Percentiles rank a stretch among this genome's conserved stretches.
These are phyloP conservation scores for Pseudomassariella vexata DNA, from an alignment of 2,329 filamentous ascomycete genomes.

Conservation along the genomic window DNA sequence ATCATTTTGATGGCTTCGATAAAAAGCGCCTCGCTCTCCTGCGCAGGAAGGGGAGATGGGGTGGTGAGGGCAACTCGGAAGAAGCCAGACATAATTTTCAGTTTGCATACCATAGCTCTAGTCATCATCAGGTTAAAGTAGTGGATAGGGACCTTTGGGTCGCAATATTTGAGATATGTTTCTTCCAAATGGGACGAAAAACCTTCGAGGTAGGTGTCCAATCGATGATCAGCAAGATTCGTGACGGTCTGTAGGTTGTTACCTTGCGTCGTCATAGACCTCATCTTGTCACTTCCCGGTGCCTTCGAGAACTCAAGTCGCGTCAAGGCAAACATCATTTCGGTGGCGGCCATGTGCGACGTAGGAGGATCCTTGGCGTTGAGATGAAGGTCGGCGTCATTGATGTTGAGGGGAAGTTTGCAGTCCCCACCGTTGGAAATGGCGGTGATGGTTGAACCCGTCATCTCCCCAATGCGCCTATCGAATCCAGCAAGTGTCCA, in stretches of 20 bases:
- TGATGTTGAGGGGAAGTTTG: slow-evolving; percentile 54
- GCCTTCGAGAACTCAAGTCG: slow-evolving; percentile 52
- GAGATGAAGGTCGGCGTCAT: slow-evolving; percentile 53
- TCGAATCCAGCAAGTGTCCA: slow-evolving; percentile 68
- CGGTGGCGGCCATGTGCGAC: slow-evolving; percentile 45
- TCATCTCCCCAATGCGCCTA: slow-evolving; percentile 61
- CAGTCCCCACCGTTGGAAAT: slow-evolving; percentile 49
- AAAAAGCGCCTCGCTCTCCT: slow-evolving; percentile 47
- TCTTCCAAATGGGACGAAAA: slow-evolving; percentile 51
- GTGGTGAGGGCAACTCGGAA: slow-evolving; percentile 39
- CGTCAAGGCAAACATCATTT: slow-evolving; percentile 55
- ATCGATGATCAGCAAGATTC: slow-evolving; percentile 44
- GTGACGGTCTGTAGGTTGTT: slow-evolving; percentile 35
- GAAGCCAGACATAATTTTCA: slow-evolving; percentile 49
- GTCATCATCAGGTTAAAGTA: slow-evolving; percentile 55
- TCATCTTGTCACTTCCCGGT: slow-evolving; percentile 41
- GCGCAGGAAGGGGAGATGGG: slow-evolving; percentile 30
- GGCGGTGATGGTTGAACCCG: slow-evolving; percentile 51
- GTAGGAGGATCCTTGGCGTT: slow-evolving; percentile 49
- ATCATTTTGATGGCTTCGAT: slow-evolving; percentile 51
- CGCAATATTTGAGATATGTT: slow-evolving; percentile 50
- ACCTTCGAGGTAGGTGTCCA: slow-evolving; percentile 43
- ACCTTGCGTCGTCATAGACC: slow-evolving; percentile 19
- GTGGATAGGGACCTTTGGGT: slow-evolving; percentile 53
- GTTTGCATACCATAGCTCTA: slow-evolving; percentile 48